Evolutionary conservation across 176 grass and related monocot genomes (phyloP).

Genomic region (Zoysia pacifica): DNA sequence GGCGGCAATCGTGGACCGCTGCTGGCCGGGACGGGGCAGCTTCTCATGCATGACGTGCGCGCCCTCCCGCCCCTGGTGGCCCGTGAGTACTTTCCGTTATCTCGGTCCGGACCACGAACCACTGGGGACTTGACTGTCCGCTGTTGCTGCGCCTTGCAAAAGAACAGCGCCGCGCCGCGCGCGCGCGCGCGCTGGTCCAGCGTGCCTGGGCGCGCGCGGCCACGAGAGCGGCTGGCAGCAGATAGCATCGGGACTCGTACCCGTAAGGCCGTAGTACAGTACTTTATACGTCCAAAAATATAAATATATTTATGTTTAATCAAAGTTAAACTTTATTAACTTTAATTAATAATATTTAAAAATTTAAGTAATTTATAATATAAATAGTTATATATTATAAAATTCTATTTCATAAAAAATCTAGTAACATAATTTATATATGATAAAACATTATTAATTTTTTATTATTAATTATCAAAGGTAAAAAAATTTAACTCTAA

Average conservation of each 20-base stretch:
- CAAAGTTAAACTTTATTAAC: too few species aligned
- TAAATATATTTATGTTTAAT: too few species aligned
- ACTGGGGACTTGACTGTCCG: neutral
- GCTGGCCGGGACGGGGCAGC: neutral
- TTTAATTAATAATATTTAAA: too few species aligned
- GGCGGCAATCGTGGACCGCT: neutral
- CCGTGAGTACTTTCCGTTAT: slow-evolving; percentile 43
- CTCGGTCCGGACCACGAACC: slow-evolving; percentile 21
- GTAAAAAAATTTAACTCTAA: too few species aligned
- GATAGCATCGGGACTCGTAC: slow-evolving; percentile 10
- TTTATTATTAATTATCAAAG: too few species aligned
- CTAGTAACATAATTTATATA: too few species aligned
- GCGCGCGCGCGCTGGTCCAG: slow-evolving; percentile 25
- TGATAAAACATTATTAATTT: too few species aligned
- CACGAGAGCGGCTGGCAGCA: neutral
- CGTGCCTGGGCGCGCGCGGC: neutral
- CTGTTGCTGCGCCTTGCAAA: slow-evolving; percentile 31
- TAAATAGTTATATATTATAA: too few species aligned
- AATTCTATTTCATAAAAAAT: too few species aligned
- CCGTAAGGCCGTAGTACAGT: neutral
- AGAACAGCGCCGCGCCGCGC: neutral
- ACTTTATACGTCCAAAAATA: too few species aligned
- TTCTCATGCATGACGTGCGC: neutral
- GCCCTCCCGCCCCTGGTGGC: neutral
- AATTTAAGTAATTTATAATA: too few species aligned